A percentile compares a stretch with the other conserved stretches of the same genome.
Evolutionary conservation across 345 rosid species (phyloP).

Genomic region (Lumnitzera littorea): DNA sequence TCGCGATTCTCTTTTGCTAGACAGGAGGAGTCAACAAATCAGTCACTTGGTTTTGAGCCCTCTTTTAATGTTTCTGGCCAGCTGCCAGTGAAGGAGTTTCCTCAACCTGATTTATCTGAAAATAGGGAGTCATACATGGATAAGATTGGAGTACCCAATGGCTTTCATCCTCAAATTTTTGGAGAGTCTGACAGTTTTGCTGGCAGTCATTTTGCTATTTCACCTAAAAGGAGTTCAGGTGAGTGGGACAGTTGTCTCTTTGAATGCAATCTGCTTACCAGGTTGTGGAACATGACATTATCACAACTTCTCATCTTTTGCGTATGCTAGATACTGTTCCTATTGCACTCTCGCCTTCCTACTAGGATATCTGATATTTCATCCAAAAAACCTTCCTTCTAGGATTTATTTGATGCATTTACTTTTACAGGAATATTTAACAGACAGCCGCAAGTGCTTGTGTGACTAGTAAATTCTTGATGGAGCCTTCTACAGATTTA

Average conservation of each 20-base stretch:
- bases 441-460: too few species aligned
- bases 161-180: conserved; percentile 35
- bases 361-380: too few species aligned
- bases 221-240: conserved; percentile 35
- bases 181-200: conserved; percentile 38
- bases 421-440: too few species aligned
- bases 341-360: too few species aligned
- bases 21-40: conserved; percentile 49
- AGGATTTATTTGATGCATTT: too few species aligned
- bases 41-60: conserved; percentile 16
- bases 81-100: conserved; percentile 13
- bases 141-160: conserved; percentile 25
- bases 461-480: too few species aligned
- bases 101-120: conserved; percentile 18
- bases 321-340: too few species aligned
- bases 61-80: conserved; percentile 31
- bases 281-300: too few species aligned
- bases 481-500: too few species aligned
- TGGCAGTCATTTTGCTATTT: conserved; percentile 28
- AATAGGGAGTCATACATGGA: conserved; percentile 27
- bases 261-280: too few species aligned
- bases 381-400: too few species aligned
- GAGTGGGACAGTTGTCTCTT: background rate
- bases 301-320: too few species aligned
- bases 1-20: conserved; percentile 88